phyloP scores from a whole-genome alignment of 768 basidiomycete genomes.

The Tubosaeta brunneosetosa region DNA sequence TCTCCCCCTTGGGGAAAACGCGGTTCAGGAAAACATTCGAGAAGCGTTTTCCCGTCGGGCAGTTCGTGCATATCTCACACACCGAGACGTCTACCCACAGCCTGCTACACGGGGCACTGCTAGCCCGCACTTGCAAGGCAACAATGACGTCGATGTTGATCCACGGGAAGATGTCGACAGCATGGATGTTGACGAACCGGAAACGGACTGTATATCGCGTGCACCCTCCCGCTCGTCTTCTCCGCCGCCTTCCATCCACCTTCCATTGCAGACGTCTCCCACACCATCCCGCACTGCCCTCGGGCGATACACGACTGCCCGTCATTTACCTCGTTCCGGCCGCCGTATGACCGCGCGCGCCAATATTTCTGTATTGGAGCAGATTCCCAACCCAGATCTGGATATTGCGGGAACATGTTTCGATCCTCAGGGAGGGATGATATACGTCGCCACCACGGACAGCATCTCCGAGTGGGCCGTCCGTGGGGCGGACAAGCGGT shows the following conservation, averaged over 20 bases:
- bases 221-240: conserved; percentile 46
- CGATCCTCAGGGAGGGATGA: conserved; percentile 59
- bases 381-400: conserved; percentile 24
- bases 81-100: conserved; percentile 25
- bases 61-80: conserved; percentile 33
- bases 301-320: conserved; percentile 17
- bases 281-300: conserved; percentile 16
- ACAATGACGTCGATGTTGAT: conserved; percentile 22
- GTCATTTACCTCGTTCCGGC: conserved; percentile 13
- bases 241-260: conserved; percentile 37
- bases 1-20: conserved; percentile 52
- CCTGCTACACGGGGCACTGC: conserved; percentile 13
- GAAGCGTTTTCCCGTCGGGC: conserved; percentile 50
- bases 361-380: conserved; percentile 11
- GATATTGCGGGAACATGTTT: conserved; percentile 72
- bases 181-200: conserved; percentile 47
- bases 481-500: conserved; percentile 64
- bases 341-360: conserved; percentile 16
- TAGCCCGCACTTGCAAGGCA: conserved; percentile 11
- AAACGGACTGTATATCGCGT: conserved; percentile 53
- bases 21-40: conserved; percentile 54
- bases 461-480: conserved; percentile 78
- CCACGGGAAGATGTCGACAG: conserved; percentile 37
- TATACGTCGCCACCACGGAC: conserved; percentile 64
- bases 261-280: conserved; percentile 26